Evolutionary conservation across 2,329 filamentous ascomycete species (phyloP).

Genomic region (Stagonosporopsis chrysanthemi): DNA sequence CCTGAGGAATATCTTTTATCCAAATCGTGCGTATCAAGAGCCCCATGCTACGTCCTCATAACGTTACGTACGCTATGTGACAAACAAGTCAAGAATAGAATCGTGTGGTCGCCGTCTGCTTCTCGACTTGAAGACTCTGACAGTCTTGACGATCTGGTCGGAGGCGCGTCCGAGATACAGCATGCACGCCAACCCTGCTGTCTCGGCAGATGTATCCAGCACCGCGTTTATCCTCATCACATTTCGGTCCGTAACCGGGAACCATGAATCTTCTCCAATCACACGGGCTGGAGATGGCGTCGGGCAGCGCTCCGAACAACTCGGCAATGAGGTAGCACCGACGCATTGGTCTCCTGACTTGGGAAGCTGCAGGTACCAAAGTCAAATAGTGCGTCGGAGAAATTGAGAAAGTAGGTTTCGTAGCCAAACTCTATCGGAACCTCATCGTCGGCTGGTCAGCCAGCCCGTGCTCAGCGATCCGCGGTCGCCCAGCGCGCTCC

Average conservation of each 20-base stretch:
- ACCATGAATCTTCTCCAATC: conserved; percentile 9
- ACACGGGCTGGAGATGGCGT: background rate
- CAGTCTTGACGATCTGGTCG: background rate
- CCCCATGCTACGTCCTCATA: conserved; percentile 5
- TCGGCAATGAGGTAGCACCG: conserved; percentile 8
- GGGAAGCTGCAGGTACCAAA: conserved; percentile 9
- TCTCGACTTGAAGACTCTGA: background rate
- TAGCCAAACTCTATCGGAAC: conserved; percentile 11
- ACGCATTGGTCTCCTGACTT: conserved; percentile 6
- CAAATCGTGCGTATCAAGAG: conserved; percentile 6
- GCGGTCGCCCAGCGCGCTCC: conserved; percentile 85
- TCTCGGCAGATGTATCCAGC: conserved; percentile 5
- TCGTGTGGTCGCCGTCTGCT: background rate
- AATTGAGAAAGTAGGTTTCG: background rate
- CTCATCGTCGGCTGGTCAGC: conserved; percentile 57
- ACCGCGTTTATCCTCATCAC: background rate
- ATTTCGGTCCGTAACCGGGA: conserved; percentile 15
- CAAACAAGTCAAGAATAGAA: background rate
- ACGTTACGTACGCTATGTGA: background rate
- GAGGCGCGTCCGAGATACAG: conserved; percentile 1
- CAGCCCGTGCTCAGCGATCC: conserved; percentile 89
- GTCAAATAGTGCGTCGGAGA: conserved; percentile 12
- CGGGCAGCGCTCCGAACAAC: conserved; percentile 5
- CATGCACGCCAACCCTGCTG: background rate
- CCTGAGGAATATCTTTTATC: conserved; percentile 8